A percentile compares a stretch with the other conserved stretches of the same genome.
These are phyloP conservation scores for Leishmania martiniquensis DNA, from an alignment of 208 protist genomes.

Conservation along the genomic window DNA sequence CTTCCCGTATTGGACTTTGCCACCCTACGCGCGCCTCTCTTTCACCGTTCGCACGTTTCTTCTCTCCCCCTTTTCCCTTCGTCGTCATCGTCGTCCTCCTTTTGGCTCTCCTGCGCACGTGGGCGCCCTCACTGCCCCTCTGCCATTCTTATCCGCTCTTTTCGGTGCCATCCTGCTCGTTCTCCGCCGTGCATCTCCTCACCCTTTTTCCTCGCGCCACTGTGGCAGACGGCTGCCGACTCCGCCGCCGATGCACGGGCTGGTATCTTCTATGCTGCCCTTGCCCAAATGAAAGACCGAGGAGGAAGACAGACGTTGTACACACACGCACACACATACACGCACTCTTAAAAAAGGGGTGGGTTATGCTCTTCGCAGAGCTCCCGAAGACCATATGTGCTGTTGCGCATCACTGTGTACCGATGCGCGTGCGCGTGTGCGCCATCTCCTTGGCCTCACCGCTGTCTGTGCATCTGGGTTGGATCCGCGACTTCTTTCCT, in stretches of 20 bases:
- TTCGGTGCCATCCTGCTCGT: background rate
- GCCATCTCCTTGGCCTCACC: background rate
- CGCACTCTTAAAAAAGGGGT: background rate
- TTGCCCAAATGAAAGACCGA: too few relatives aligned
- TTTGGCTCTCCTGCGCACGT: background rate
- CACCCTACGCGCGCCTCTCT: background rate
- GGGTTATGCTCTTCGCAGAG: too few relatives aligned
- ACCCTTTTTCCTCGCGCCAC: background rate
- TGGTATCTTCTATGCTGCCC: background rate
- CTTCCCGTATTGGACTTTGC: background rate
- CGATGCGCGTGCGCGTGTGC: background rate
- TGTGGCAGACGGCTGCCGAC: background rate
- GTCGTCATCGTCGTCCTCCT: slow-evolving; percentile 2
- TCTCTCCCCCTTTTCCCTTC: background rate
- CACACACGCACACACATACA: too few relatives aligned
- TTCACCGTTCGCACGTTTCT: background rate
- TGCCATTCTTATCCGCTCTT: slow-evolving; percentile 1
- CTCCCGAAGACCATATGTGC: background rate
- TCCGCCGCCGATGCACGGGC: background rate
- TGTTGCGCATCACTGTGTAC: background rate
- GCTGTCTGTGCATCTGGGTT: background rate
- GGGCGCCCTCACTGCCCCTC: too few relatives aligned
- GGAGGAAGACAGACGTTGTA: too few relatives aligned
- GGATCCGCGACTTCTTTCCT: background rate
- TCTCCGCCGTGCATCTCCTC: slow-evolving; percentile 1